Conservation (phyloP, 768 basidiomycete genomes). For the Ramaria sp. region DNA sequence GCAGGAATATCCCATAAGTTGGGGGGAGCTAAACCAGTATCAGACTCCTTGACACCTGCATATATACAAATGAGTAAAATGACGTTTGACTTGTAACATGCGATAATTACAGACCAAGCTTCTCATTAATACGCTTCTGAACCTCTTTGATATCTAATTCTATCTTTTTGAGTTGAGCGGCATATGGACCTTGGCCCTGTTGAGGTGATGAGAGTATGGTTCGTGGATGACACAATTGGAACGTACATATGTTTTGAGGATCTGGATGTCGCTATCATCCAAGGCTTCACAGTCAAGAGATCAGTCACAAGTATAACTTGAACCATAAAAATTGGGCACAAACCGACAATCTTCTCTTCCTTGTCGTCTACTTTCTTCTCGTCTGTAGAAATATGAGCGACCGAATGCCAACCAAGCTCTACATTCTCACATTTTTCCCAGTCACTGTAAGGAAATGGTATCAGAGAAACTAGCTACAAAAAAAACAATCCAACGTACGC, state of each 20-base stretch:
- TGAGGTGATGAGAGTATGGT: slow-evolving; percentile 2
- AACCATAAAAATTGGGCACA: slow-evolving; percentile 17
- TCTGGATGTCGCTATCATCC: slow-evolving; percentile 97
- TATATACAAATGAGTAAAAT: slow-evolving; percentile 1
- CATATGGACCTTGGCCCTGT: slow-evolving; percentile 99
- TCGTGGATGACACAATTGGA: background rate
- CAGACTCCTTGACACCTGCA: slow-evolving; percentile 90
- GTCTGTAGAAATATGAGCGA: slow-evolving; percentile 33
- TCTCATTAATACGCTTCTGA: slow-evolving; percentile 96
- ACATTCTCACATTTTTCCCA: slow-evolving; percentile 89
- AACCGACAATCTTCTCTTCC: slow-evolving; percentile 89
- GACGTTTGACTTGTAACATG: background rate
- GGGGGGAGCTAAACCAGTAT: slow-evolving; percentile 93
- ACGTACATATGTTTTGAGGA: slow-evolving; percentile 93
- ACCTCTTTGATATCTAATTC: slow-evolving; percentile 92
- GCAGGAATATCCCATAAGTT: slow-evolving; percentile 96
- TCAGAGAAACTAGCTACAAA: background rate
- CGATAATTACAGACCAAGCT: slow-evolving; percentile 53
- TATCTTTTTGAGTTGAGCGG: slow-evolving; percentile 72
- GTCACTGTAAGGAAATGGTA: slow-evolving; percentile 43
- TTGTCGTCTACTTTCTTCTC: slow-evolving; percentile 83
- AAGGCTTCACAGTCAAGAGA: slow-evolving; percentile 43
- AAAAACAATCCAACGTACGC: slow-evolving; percentile 46
- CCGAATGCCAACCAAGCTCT: background rate
- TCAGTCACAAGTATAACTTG: background rate